A percentile compares a stretch with the other conserved stretches of the same genome.
These are phyloP conservation scores for Akanthomyces lecanii DNA, from an alignment of 2,329 filamentous ascomycete species.

Conservation along the genomic window DNA sequence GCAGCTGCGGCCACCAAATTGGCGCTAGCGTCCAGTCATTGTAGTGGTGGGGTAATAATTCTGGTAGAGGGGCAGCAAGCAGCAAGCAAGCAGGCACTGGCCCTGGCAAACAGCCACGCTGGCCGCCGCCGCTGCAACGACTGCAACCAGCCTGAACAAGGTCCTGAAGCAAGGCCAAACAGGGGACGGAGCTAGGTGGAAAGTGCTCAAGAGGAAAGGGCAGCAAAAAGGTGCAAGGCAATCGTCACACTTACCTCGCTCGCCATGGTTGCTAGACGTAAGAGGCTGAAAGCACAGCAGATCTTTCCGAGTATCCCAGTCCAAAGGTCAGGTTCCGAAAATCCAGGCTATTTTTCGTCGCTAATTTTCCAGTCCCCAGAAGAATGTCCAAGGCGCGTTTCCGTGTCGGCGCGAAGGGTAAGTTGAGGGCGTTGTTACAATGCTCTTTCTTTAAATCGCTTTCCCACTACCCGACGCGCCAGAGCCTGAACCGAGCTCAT, in stretches of 20 bases:
- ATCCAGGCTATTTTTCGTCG: neutral
- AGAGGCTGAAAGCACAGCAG: neutral
- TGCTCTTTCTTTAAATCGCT: neutral
- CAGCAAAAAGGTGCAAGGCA: neutral
- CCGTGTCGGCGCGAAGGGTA: neutral
- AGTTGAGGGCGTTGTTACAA: neutral
- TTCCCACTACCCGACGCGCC: neutral
- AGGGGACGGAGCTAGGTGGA: neutral
- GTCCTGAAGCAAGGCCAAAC: neutral
- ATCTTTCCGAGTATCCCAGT: neutral
- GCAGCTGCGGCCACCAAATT: neutral
- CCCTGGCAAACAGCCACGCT: neutral
- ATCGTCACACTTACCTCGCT: conserved; percentile 11
- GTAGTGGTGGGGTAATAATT: conserved; percentile 9
- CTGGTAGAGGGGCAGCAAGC: neutral
- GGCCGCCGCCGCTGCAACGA: no score
- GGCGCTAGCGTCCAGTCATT: neutral
- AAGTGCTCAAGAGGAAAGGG: neutral
- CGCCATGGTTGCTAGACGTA: conserved; percentile 4
- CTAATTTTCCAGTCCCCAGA: neutral
- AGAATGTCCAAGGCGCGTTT: neutral
- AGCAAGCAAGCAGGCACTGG: neutral
- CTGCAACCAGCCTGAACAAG: no score
- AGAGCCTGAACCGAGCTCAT: neutral
- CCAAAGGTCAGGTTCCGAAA: neutral